Evolutionary conservation across 768 basidiomycete species (phyloP), one percentile per base, ranked within the genome.

Genomic region (Russula dissimulans): DNA sequence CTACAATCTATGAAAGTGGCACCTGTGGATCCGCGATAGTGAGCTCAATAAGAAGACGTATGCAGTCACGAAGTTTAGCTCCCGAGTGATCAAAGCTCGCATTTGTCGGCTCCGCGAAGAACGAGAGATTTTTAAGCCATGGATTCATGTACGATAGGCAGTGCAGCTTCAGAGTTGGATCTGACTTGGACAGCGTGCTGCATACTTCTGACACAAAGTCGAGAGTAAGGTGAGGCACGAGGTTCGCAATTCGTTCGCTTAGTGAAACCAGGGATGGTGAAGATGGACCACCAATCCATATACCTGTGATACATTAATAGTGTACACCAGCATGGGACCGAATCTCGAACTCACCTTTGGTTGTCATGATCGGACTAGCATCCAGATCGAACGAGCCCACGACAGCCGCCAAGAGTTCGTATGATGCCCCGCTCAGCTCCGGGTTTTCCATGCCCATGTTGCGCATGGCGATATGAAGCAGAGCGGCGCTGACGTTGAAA

Each of bases 151-250:
- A 94, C 60, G 87, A 83, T 22, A 95, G 70, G 67, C 86, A 91
- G 61, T 79, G 81, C 43, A 89, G 82, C 42, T 85, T 84, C 50
- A 87, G 85, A 1, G 74, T 68, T 3, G 72, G 67, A 26, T 69
- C 68, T 73, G 78, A 67, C 48, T 76, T 74, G n/a, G 76, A 73
- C 77, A 89, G 82, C 3, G 84, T 81, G 0, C 79, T 79, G 36
- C 82, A 82, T 32, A 94, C 89, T 71, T 94, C 93, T n/a, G 85
- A 82, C 55, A 95, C 76, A 72, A 95, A 91, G 71, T 95, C 93
- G 17, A 95, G 75, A 0, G 92, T 94, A 36, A 95, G 75, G 38
- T 89, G 82, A 11, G 93, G 91, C n/a, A 81, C 82, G 66, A 85
- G 85, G 2, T 75, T 76, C 3, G 91, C 83, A 15, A 93, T 73